Evolutionary conservation across 345 rosid species (phyloP).

Genomic region (Dovyalis caffra): DNA sequence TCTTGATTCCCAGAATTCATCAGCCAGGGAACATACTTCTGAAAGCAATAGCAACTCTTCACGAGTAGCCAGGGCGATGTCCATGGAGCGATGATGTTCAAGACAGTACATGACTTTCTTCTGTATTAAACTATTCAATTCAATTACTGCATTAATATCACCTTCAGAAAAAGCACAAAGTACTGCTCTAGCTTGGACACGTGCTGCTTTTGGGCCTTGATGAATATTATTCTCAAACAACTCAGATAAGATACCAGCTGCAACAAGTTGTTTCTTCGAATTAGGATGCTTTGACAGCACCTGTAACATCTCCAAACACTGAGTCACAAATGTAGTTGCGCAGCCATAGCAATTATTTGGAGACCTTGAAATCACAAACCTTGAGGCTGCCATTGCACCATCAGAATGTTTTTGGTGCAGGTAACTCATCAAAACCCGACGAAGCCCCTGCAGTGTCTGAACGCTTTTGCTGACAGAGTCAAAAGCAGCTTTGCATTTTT

Average conservation of each 20-base stretch:
- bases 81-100: constrained; percentile 99
- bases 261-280: constrained; percentile 87
- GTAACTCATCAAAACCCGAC: constrained; percentile 90
- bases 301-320: constrained; percentile 87
- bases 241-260: constrained; percentile 84
- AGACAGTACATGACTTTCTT: constrained; percentile 96
- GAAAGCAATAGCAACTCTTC: constrained; percentile 93
- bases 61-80: constrained; percentile 84
- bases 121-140: constrained; percentile 83
- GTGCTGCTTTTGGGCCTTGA: constrained; percentile 92
- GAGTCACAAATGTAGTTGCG: constrained; percentile 87
- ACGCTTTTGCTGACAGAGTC: constrained; percentile 99
- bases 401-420: constrained; percentile 90
- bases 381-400: constrained; percentile 50
- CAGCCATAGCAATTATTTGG: constrained; percentile 98
- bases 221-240: constrained; percentile 95
- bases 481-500: constrained; percentile 99
- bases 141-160: constrained; percentile 75
- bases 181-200: constrained; percentile 89
- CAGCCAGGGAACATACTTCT: constrained; percentile 92
- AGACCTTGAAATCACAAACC: constrained; percentile 83
- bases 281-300: constrained; percentile 75
- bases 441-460: constrained; percentile 97
- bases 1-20: constrained; percentile 97
- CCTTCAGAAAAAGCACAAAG: constrained; percentile 95